Base-by-base conservation (phyloP, 306 rosid genomes). In the Sophora flavescens region DNA sequence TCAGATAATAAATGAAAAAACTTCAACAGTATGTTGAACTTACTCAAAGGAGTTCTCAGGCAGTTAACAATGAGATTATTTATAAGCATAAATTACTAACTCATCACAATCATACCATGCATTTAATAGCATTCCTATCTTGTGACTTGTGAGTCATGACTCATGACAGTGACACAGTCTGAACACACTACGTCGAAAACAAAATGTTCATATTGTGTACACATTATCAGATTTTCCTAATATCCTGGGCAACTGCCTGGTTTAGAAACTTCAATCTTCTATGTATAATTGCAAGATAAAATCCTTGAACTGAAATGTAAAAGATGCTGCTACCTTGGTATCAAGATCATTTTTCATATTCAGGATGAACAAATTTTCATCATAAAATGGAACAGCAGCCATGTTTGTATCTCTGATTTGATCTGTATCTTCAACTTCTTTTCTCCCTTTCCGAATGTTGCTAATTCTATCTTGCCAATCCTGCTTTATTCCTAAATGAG, bases 391-490 rank as follows among this genome's bases (percentile, higher is more conserved):
- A 65, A 83, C 79, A 0, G 85, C 48, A 0, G 86, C 68, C 90
- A 88, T 88, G 77, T 78, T 77, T 76, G 84, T 10, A 68, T 80
- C 81, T 10, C 82, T 87, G 5, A 82, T 71, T 89, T 85, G 87
- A 69, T 87, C 92, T 0, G 84, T 79, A 57, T 89, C 91, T 69
- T 84, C 89, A 2, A 73, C 78, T 72, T 82, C 85, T 78, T 87
- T 94, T 73, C 89, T 91, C 50, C 97, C 91, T 39, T 80, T 81
- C 16, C 90, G 78, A 45, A 95, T 88, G 80, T 84, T 92, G 78
- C 82, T 88, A 28, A 96, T 67, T 82, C 70, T 91, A 48, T 91
- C 93, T 74, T 96, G 97, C 99, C 93, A 96, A 53, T 92, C 97
- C 76, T 86, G 98, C 82, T 95, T 95, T 39, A 77, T 88, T 75